Evolutionary conservation across 306 rosid species (phyloP).

Genomic region (Gleditsia sinensis): DNA sequence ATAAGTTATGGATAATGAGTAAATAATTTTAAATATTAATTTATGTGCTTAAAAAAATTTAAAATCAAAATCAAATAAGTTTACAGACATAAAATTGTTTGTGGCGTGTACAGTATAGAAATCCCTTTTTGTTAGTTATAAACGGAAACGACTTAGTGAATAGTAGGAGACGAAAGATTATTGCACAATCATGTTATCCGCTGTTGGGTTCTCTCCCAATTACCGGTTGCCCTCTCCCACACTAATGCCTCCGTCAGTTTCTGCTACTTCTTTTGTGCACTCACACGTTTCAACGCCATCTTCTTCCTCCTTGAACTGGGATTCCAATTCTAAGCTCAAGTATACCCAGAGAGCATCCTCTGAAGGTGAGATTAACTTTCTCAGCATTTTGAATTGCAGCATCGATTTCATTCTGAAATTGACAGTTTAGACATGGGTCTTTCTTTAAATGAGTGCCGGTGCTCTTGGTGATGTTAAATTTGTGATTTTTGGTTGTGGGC

Average conservation of each 20-base stretch:
- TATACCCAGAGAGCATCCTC: conserved; percentile 49
- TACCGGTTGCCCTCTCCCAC: conserved; percentile 32
- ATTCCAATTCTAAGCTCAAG: conserved; percentile 48
- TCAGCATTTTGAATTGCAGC: conserved; percentile 24
- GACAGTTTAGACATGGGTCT: conserved; percentile 20
- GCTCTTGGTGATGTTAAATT: not conserved
- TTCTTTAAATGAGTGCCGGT: not conserved
- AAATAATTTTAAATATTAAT: too few relatives aligned
- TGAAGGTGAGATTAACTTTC: conserved; percentile 51
- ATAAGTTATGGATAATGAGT: too few relatives aligned
- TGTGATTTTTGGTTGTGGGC: not conserved
- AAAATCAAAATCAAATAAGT: too few relatives aligned
- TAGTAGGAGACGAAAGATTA: not conserved
- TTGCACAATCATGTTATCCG: conserved; percentile 46
- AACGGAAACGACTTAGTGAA: not conserved
- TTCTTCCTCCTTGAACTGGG: conserved; percentile 30
- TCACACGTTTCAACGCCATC: conserved; percentile 27
- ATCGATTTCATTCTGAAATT: not conserved
- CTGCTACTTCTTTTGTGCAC: conserved; percentile 2
- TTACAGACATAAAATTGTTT: too few relatives aligned
- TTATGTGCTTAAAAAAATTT: too few relatives aligned
- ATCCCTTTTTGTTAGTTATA: not conserved
- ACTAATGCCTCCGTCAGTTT: conserved; percentile 24
- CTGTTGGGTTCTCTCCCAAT: conserved; percentile 39
- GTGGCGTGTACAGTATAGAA: too few relatives aligned